Conservation (phyloP, 169 alveolate species). For the Eimeria praecox region DNA sequence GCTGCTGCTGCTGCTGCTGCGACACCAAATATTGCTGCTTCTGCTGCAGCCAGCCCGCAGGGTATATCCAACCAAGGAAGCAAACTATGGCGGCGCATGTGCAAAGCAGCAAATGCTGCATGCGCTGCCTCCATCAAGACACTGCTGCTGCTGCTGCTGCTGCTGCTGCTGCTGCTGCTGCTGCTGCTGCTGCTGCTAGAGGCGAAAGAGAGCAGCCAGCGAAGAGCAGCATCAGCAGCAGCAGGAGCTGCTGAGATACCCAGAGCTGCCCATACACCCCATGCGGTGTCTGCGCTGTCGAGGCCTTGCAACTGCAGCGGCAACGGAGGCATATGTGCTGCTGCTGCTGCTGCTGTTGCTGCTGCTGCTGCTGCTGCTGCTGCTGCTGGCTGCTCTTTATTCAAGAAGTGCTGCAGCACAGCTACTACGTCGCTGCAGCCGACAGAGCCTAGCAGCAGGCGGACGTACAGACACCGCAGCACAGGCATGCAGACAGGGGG, state of each 20-base stretch:
- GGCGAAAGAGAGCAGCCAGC: slow-evolving; percentile 32
- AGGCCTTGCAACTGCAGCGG: slow-evolving; percentile 71
- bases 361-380: slow-evolving; percentile 47
- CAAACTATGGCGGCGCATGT: slow-evolving; percentile 37
- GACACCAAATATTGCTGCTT: slow-evolving; percentile 52
- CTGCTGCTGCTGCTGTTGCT: slow-evolving; percentile 19
- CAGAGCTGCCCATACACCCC: slow-evolving; percentile 63
- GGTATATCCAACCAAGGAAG: slow-evolving; percentile 46
- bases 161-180: slow-evolving; percentile 73
- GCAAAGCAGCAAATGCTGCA: slow-evolving; percentile 55
- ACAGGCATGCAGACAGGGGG: slow-evolving; percentile 57
- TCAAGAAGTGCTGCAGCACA: slow-evolving; percentile 59
- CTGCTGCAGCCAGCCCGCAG: slow-evolving; percentile 61
- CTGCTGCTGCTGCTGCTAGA: slow-evolving; percentile 69
- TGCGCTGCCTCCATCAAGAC: slow-evolving; percentile 60
- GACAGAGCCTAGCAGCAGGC: slow-evolving; percentile 59
- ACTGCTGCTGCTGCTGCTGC: slow-evolving; percentile 38
- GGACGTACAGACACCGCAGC: slow-evolving; percentile 68
- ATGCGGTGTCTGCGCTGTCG: slow-evolving; percentile 32
- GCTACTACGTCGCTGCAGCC: slow-evolving; percentile 69
- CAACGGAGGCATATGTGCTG: slow-evolving; percentile 27
- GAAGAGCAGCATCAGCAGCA: slow-evolving; percentile 38
- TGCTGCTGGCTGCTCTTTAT: background rate
- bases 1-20: slow-evolving; percentile 75
- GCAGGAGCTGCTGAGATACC: slow-evolving; percentile 27